Evolutionary conservation across 163 green algal species (phyloP).

Genomic region (Scenedesmus sp.): DNA sequence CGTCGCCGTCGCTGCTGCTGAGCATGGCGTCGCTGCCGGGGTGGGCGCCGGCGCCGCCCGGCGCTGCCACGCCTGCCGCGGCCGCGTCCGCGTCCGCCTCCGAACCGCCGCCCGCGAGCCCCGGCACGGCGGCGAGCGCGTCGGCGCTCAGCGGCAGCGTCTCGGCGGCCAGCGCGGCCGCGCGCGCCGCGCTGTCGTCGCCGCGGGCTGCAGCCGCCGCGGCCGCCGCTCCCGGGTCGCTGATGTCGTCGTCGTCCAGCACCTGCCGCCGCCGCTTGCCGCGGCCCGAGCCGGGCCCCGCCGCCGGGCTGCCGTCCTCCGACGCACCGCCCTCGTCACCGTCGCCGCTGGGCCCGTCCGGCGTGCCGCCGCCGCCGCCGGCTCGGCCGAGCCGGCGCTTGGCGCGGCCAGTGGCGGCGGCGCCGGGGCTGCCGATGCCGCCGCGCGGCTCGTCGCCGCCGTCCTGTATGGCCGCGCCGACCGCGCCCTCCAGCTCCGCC

Average conservation of each 20-base stretch:
- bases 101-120: no score
- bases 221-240: not conserved
- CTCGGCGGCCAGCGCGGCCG: not conserved
- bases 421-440: not conserved
- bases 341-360: not conserved
- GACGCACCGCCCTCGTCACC: not conserved
- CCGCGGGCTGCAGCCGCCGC: not conserved
- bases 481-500: no score
- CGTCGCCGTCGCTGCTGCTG: not conserved
- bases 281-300: not conserved
- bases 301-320: not conserved
- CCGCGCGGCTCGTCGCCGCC: no score
- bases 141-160: no score
- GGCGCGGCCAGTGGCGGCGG: not conserved
- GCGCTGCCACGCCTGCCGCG: not conserved
- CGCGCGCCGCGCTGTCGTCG: no score
- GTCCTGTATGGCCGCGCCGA: no score
- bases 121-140: no score
- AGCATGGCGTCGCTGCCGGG: not conserved
- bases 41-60: not conserved
- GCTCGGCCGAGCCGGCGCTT: not conserved
- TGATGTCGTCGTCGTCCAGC: not conserved
- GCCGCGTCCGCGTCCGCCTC: not conserved
- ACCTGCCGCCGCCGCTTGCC: not conserved
- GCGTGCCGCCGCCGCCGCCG: conserved; percentile 3